phyloP scores from a whole-genome alignment of 768 basidiomycete genomes.

The Leccinum broughii region DNA sequence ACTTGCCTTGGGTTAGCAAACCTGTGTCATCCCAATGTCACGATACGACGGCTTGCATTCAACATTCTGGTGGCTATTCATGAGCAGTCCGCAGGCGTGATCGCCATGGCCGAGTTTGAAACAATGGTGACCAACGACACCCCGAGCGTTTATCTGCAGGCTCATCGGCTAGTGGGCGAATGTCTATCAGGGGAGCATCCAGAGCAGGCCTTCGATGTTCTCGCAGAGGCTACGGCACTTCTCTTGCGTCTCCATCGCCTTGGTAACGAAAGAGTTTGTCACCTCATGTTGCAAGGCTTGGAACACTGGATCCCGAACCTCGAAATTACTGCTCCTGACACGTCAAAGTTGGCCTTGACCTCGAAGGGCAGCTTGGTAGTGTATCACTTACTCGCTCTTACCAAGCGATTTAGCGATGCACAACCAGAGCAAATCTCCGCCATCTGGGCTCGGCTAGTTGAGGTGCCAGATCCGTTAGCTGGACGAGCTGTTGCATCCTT shows the following conservation, averaged over 20 bases:
- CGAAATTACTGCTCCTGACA: constrained; percentile 51
- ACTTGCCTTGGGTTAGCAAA: constrained; percentile 82
- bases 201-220: constrained; percentile 58
- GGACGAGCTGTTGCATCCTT: constrained; percentile 81
- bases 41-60: constrained; percentile 75
- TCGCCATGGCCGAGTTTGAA: constrained; percentile 72
- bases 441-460: constrained; percentile 79
- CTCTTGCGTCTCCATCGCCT: constrained; percentile 60
- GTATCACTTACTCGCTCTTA: constrained; percentile 82
- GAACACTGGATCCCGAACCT: constrained; percentile 84
- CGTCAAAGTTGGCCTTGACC: constrained; percentile 29
- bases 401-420: constrained; percentile 67
- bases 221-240: constrained; percentile 70
- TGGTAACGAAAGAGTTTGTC: constrained; percentile 48
- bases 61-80: constrained; percentile 74
- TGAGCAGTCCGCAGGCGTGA: constrained; percentile 62
- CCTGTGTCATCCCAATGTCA: constrained; percentile 67
- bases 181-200: constrained; percentile 79
- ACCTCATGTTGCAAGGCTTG: constrained; percentile 73
- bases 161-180: constrained; percentile 75
- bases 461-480: constrained; percentile 66
- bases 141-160: constrained; percentile 75
- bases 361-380: constrained; percentile 62
- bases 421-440: constrained; percentile 79
- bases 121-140: constrained; percentile 70